Evolutionary conservation across 768 basidiomycete species (phyloP).

Genomic region (Boletellus ananas): DNA sequence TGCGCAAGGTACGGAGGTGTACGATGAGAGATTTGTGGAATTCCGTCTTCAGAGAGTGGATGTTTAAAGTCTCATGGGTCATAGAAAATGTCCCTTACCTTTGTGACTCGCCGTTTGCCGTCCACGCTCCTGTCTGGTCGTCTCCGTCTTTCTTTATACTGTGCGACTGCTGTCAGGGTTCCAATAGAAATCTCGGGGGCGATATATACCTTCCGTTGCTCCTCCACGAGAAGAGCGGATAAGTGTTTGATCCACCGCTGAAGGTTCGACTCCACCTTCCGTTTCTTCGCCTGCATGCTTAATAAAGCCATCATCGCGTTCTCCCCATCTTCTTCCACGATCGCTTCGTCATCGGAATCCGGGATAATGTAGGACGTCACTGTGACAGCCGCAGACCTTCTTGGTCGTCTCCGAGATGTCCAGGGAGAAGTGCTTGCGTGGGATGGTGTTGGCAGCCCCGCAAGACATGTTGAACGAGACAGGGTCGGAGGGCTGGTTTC

Average conservation of each 20-base stretch:
- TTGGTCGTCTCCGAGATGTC: slow-evolving; percentile 50
- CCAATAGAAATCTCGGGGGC: not conserved
- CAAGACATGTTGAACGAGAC: slow-evolving; percentile 21
- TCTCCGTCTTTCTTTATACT: slow-evolving; percentile 68
- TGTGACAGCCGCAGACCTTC: slow-evolving; percentile 49
- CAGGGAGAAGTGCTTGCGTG: slow-evolving; percentile 22
- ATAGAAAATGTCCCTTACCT: slow-evolving; percentile 40
- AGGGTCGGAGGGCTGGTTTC: slow-evolving; percentile 35
- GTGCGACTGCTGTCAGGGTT: slow-evolving; percentile 1
- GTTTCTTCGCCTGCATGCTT: slow-evolving; percentile 33
- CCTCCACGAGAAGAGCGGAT: slow-evolving; percentile 53
- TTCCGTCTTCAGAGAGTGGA: slow-evolving; percentile 45
- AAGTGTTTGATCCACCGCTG: slow-evolving; percentile 72
- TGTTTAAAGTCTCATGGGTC: not conserved
- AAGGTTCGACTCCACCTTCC: slow-evolving; percentile 41
- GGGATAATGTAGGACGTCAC: slow-evolving; percentile 62
- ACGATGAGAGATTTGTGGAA: slow-evolving; percentile 60
- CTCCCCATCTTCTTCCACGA: slow-evolving; percentile 37
- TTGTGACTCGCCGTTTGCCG: slow-evolving; percentile 49
- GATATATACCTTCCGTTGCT: slow-evolving; percentile 61
- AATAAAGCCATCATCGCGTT: slow-evolving; percentile 29
- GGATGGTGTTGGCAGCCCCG: slow-evolving; percentile 11
- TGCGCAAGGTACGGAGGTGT: slow-evolving; percentile 60
- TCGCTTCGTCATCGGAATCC: slow-evolving; percentile 68
- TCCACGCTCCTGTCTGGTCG: slow-evolving; percentile 45